Evolutionary conservation across 2,329 filamentous ascomycete genomes (phyloP), one percentile per base, ranked within the genome.

Genomic region (Lachnellula occidentalis): DNA sequence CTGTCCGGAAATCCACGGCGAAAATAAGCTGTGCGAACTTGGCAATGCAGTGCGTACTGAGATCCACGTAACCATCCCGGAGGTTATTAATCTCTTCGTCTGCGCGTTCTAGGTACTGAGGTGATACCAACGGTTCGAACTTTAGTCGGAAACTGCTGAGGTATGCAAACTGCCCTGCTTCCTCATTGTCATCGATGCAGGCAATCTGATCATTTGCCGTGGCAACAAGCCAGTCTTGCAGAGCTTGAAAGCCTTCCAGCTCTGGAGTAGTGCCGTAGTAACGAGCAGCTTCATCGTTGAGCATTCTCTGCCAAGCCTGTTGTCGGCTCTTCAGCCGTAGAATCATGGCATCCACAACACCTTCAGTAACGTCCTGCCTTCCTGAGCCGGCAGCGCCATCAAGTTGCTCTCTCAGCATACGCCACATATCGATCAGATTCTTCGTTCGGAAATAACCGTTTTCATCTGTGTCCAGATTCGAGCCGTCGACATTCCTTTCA

Each of bases 151-250:
- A 96, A 66, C 87, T 86, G 4, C 89, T 86, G 48, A 97, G 80
- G 74, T 96, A 96, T 31, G 88, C 89, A 24, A 88, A 76, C 34
- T 87, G 84, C 56, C 82, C 83, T 51, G 85, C 83, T 51, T 89
- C 87, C 58, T 90, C 87, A 62, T 87, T 87, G 67, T 97, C 95
- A 70, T 97, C 94, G 66, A 99, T 96, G 72, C 91, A 96, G 54
- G 92, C 92, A 69, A 99, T 97, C 71, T 99, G 94, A 73, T 99
- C 94, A 74, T 99, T 99, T 63, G 95, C 94, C 54, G 95, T 90
- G 45, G 94, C 92, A 51, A 99, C 85, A 53, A 99, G 86, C 91
- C 92, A 99, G 74, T 99, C 94, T 69, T 95, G 89, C 27, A 96
- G 76, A 3, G 87, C 83, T 69, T 95, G 90, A 66, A 88, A 85